phyloP scores from a whole-genome alignment of 225 moss, liverwort and hornwort species.

The Polytrichum formosum region DNA sequence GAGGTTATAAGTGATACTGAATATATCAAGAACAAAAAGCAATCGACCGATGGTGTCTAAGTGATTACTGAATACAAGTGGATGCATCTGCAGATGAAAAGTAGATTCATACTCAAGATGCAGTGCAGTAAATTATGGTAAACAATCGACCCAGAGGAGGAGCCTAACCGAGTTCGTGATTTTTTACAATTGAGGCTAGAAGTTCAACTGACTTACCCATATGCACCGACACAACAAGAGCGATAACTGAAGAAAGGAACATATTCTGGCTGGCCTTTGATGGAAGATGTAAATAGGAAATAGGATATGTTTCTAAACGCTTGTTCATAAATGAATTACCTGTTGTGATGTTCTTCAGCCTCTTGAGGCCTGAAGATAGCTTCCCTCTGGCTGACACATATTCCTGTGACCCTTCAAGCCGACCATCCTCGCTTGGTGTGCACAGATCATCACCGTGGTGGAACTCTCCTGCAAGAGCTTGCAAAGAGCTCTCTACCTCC shows the following conservation, averaged over 20 bases:
- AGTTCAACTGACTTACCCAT: no score
- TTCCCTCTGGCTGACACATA: slow-evolving; percentile 19
- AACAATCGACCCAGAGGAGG: background rate
- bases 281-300: no score
- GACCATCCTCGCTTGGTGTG: slow-evolving; percentile 33
- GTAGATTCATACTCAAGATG: background rate
- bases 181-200: background rate
- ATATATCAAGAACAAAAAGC: background rate
- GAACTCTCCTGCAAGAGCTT: slow-evolving; percentile 35
- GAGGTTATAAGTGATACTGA: background rate
- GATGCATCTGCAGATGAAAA: background rate
- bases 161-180: background rate
- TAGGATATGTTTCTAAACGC: no score
- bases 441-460: slow-evolving; percentile 18
- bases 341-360: slow-evolving; percentile 32
- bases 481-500: slow-evolving; percentile 59
- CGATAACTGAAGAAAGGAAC: no score
- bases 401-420: slow-evolving; percentile 30
- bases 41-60: no score
- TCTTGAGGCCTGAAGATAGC: slow-evolving; percentile 26
- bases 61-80: no score
- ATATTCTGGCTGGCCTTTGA: no score
- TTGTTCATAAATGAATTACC: slow-evolving; percentile 15
- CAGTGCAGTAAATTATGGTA: background rate
- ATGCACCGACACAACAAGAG: no score